A percentile compares a stretch with the other conserved stretches of the same genome.
Evolutionary conservation across 2,329 filamentous ascomycete species (phyloP).

Genomic region (Paecilomyces niveus): DNA sequence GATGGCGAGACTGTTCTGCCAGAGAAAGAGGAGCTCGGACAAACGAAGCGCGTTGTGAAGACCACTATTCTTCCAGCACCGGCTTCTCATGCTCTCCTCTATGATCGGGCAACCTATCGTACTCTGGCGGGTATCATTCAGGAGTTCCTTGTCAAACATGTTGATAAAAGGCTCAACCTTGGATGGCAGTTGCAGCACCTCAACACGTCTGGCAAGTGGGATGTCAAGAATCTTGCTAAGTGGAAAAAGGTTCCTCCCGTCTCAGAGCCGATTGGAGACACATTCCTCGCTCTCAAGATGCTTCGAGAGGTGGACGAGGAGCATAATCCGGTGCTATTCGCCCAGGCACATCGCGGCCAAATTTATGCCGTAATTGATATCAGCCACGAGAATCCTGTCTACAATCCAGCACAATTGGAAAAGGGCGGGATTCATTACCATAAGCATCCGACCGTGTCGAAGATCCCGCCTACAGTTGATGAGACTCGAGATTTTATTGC

Average conservation of each 20-base stretch:
- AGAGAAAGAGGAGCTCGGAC: conserved; percentile 13
- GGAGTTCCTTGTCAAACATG: conserved; percentile 66
- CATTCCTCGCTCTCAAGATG: conserved; percentile 90
- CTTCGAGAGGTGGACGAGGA: conserved; percentile 78
- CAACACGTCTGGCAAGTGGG: conserved; percentile 89
- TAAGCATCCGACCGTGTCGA: conserved; percentile 88
- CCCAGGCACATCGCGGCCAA: conserved; percentile 56
- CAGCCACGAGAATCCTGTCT: conserved; percentile 82
- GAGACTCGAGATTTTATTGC: conserved; percentile 55
- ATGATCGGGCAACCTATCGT: conserved; percentile 67
- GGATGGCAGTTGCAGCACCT: conserved; percentile 90
- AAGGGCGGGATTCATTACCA: conserved; percentile 62
- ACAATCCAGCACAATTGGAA: conserved; percentile 67
- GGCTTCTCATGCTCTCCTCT: conserved; percentile 77
- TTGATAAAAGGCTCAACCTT: conserved; percentile 71
- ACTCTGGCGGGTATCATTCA: conserved; percentile 74
- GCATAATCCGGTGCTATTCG: conserved; percentile 70
- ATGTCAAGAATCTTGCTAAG: conserved; percentile 91
- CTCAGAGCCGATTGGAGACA: conserved; percentile 66
- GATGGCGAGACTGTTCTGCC: not conserved
- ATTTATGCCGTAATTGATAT: conserved; percentile 83
- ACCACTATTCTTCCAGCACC: conserved; percentile 66
- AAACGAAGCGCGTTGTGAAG: conserved; percentile 52
- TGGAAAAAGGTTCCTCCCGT: conserved; percentile 77
- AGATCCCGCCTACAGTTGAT: conserved; percentile 66